Evolutionary conservation across 2,329 filamentous ascomycete species (phyloP).

Genomic region (Xylaria sp.): DNA sequence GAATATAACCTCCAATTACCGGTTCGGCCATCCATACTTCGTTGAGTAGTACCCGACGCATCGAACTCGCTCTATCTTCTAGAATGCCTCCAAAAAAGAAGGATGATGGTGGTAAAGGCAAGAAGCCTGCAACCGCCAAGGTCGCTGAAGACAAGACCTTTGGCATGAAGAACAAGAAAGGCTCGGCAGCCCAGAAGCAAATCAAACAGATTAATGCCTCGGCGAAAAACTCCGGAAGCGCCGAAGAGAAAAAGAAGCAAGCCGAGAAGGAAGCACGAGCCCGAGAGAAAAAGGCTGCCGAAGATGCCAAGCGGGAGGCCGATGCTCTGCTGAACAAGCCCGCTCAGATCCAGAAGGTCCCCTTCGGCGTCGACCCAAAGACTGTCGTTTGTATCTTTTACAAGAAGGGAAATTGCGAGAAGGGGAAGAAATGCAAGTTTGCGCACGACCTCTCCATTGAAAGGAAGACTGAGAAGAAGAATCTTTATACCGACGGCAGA

Average conservation of each 20-base stretch:
- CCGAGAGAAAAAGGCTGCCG: slow-evolving; percentile 88
- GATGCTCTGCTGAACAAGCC: slow-evolving; percentile 86
- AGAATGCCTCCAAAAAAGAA: slow-evolving; percentile 74
- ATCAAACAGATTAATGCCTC: slow-evolving; percentile 83
- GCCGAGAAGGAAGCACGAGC: slow-evolving; percentile 70
- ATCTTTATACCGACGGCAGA: slow-evolving; percentile 84
- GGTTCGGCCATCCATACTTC: not conserved
- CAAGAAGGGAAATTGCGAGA: slow-evolving; percentile 97
- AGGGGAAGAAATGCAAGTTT: slow-evolving; percentile 98
- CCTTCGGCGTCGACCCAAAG: slow-evolving; percentile 97
- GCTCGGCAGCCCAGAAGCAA: slow-evolving; percentile 82
- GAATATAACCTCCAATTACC: not conserved
- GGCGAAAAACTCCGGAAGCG: slow-evolving; percentile 72
- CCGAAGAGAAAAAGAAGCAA: slow-evolving; percentile 82
- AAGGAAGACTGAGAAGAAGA: slow-evolving; percentile 89
- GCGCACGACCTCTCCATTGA: slow-evolving; percentile 88
- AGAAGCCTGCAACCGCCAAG: slow-evolving; percentile 62
- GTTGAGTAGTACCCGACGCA: not conserved
- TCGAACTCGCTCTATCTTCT: not conserved
- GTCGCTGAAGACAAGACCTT: slow-evolving; percentile 92
- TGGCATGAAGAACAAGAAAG: slow-evolving; percentile 99
- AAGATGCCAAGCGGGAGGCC: slow-evolving; percentile 78
- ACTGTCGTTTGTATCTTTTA: slow-evolving; percentile 95
- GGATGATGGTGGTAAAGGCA: slow-evolving; percentile 51
- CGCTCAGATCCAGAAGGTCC: slow-evolving; percentile 94